Base-by-base conservation (phyloP, 441 rosid genomes). In the Erodium moschatum region DNA sequence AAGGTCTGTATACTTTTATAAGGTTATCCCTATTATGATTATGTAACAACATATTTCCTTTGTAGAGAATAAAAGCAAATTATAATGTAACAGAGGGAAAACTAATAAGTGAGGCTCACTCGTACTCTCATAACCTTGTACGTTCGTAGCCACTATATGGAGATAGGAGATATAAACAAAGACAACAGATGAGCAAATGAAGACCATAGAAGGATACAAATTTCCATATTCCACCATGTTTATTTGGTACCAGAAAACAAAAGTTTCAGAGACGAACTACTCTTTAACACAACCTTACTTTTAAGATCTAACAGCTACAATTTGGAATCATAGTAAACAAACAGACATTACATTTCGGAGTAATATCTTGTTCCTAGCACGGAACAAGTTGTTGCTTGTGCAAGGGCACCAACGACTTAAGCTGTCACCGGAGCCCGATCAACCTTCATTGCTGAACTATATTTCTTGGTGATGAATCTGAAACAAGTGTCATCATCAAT, bases 401-500 rank as follows among this genome's bases (percentile, higher is more conserved):
- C 60, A n/a, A 4, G 5, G 5, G 94, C 86, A 27, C 84, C 85
- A 18, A 84, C 85, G 0, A 90, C 80, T 65, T 88, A 84, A 67
- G 88, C 94, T 60, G 91, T 87, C 73, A 89, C 91, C 60, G 96
- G 97, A 77, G 81, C 77, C 63, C 82, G 83, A 71, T 87, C 94
- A 6, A 84, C 83, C 69, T 81, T 77, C 85, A 72, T 92, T 6
- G 83, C 79, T 42, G 83, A 76, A 76, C 96, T 87, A 84, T 83
- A 91, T 72, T 89, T 94, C 88, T 87, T 89, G 73, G 99, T 89
- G 77, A 91, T 80, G 77, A 90, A 91, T 84, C 99, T 94, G 77
- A 75, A 75, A 72, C 1, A 52, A 64, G 27, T 44, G 44, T 19
- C 11, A 4, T 24, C 7, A 67, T 44, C 13, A 10, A 44, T 6